Evolutionary conservation across 192 early-diverging fungal species (phyloP), one percentile per base, ranked within the genome.

Genomic region (Backusella tarrabulga): DNA sequence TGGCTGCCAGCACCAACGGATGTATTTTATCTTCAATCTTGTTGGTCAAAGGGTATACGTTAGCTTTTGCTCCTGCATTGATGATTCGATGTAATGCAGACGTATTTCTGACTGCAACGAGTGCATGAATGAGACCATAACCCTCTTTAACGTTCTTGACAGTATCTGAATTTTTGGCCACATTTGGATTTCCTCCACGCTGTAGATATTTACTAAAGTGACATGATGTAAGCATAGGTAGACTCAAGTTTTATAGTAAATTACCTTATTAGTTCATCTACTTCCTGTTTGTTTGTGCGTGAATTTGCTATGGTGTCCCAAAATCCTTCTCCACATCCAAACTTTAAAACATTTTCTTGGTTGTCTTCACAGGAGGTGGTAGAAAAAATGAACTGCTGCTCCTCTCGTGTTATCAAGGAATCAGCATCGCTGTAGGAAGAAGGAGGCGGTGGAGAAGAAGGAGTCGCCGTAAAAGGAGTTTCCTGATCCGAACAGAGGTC

Each of bases 121-220:
- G 26, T 8, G 76, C 76, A 56, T 82, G 80, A 21, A 82, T 60
- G 36, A 82, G 52, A 56, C 76, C 41, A 36, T 82, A 74, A 3
- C 80, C 80, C 40, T 75, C 76, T 52, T 68, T 77, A 3, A 82
- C 72, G 14, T 40, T 32, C 29, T 69, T 70, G 34, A 71, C 41
- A 40, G 63, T 75, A 7, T 38, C 40, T 40, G 71, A 77, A 68
- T 67, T 68, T 12, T 82, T 77, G 23, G 80, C 76, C 21, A 82
- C 80, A 71, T 82, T 82, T 17, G 77, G 73, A 29, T 71, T 56
- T 6, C 80, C 80, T 6, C 80, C 80, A 21, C 80, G 72, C 4
- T 50, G 56, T 34, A 82, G 38, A 67, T 82, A 82, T 32, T 74
- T 82, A 29, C 80, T 82, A 75, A 40, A 68, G 34, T 17, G 2